Base-by-base conservation (phyloP, 305 asterid genomes). In the Fraxinus paxiana region DNA sequence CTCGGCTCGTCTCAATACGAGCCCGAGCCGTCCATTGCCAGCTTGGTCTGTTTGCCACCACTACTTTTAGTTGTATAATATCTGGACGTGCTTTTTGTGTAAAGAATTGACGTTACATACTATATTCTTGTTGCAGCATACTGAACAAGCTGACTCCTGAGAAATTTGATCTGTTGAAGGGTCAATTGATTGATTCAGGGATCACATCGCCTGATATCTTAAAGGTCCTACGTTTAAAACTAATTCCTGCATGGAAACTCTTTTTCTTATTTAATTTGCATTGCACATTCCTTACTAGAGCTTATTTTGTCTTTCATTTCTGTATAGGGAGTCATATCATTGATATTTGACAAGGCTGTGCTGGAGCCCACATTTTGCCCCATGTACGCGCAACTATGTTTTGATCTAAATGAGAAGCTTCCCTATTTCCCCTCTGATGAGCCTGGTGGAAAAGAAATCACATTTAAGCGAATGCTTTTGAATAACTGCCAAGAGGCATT, bases 261-360 rank as follows among this genome's bases (percentile, higher is more conserved):
- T 1, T 26, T 67, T 10, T 67, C 38, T 26, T 67, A 18, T 67
- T 10, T 67, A 30, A 67, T 63, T 24, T 30, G 37, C 38, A n/a
- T 67, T 67, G 41, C 46, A 3, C 54, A 26, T 41, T 31, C 51
- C 63, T 26, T 76, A 35, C 51, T 70, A 26, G 75, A 69, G 35
- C 83, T 87, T 67, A 73, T 37, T 10, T 61, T 48, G 46, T 76
- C 38, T 83, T 46, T 81, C 28, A 81, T 2, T 75, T 78, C 22
- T 46, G 51, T 54, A 63, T 85, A 95, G 98, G 98, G 81, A 73
- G 97, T 95, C 33, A 95, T 95, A 80, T 83, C 92, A 70, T 90
- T 95, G 93, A 95, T 95, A 81, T 95, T 95, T 89, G 99, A 95
- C 90, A 95, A 95, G 89, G 99, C 98, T 38, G 92, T 95, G 26